These are phyloP conservation scores for Xylariales sp. DNA, from an alignment of 2,329 filamentous ascomycete genomes.

Conservation along the genomic window DNA sequence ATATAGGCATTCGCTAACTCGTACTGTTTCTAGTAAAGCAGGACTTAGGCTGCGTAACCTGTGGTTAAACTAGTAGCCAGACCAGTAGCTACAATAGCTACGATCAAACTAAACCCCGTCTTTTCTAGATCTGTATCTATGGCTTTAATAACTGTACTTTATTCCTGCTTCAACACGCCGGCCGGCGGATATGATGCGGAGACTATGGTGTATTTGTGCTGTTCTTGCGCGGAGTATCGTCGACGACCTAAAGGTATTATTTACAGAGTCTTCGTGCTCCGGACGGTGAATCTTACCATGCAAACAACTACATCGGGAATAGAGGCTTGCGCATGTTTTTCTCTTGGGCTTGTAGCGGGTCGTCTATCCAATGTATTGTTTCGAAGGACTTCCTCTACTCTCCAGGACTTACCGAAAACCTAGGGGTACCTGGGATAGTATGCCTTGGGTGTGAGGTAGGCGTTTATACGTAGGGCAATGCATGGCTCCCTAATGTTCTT, in stretches of 20 bases:
- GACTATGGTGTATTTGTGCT: background rate
- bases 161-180: background rate
- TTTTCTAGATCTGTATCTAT: background rate
- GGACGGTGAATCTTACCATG: constrained; percentile 29
- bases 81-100: background rate
- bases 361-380: constrained; percentile 19
- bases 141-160: background rate
- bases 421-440: background rate
- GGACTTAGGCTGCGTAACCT: background rate
- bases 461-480: background rate
- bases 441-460: constrained; percentile 6
- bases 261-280: constrained; percentile 6
- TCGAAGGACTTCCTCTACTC: background rate
- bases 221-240: background rate
- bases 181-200: background rate
- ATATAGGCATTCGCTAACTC: background rate
- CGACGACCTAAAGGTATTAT: background rate
- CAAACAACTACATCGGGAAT: constrained; percentile 33
- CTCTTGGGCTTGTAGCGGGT: constrained; percentile 37
- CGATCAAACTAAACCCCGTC: background rate
- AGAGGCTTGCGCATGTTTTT: constrained; percentile 32
- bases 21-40: constrained; percentile 3
- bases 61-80: background rate
- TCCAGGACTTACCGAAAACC: background rate
- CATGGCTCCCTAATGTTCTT: background rate